phyloP scores from a whole-genome alignment of 257 asterid species.

The Prunella vulgaris region DNA sequence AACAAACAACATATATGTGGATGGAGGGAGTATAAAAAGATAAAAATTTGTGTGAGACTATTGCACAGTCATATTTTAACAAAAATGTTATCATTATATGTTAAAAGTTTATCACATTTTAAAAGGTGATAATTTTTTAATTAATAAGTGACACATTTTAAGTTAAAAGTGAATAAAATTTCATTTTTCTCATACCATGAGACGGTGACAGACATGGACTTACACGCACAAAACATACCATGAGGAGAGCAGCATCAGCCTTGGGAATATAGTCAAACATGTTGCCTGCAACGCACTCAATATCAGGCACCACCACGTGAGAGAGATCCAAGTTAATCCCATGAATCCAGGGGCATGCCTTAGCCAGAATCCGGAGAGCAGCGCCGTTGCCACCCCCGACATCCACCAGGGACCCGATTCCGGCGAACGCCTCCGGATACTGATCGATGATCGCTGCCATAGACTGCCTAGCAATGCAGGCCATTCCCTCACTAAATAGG shows the following conservation, averaged over 20 bases:
- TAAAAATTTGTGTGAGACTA: too few relatives aligned
- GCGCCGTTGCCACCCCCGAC: slow-evolving; percentile 83
- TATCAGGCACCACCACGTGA: slow-evolving; percentile 46
- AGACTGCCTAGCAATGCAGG: slow-evolving; percentile 33
- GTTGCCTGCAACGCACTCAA: slow-evolving; percentile 51
- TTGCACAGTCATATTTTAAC: too few relatives aligned
- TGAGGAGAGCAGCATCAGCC: slow-evolving; percentile 61
- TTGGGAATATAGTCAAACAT: slow-evolving; percentile 62
- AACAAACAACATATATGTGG: too few relatives aligned
- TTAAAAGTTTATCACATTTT: too few relatives aligned
- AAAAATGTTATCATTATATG: too few relatives aligned
- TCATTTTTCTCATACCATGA: too few relatives aligned
- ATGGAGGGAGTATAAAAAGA: too few relatives aligned
- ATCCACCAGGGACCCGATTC: slow-evolving; percentile 46
- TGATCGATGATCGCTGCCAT: slow-evolving; percentile 26
- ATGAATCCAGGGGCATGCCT: slow-evolving; percentile 44
- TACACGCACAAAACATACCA: too few relatives aligned
- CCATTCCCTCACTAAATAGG: slow-evolving; percentile 32
- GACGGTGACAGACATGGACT: too few relatives aligned
- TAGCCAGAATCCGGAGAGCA: slow-evolving; percentile 30
- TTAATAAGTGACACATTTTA: too few relatives aligned
- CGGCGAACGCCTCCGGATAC: slow-evolving; percentile 36
- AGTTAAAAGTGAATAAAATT: too few relatives aligned
- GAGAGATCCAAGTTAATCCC: slow-evolving; percentile 63
- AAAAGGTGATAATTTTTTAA: too few relatives aligned